Evolutionary conservation across 2,329 filamentous ascomycete species (phyloP), one percentile per base, ranked within the genome.

Genomic region (Fusarium sacchari): DNA sequence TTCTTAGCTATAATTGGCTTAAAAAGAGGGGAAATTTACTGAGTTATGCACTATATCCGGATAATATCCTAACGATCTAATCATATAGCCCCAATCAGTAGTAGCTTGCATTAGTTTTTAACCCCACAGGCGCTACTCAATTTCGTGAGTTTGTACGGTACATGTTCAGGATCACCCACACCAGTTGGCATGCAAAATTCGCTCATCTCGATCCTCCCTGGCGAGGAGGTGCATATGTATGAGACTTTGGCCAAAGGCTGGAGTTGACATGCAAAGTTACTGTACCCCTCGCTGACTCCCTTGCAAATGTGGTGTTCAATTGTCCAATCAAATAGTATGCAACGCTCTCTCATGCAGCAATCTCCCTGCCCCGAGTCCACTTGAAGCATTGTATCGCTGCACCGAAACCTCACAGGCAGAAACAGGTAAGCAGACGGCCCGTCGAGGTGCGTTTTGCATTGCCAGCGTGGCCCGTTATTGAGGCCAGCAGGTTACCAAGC

Each of bases 401-500:
- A 52, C 47, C 46, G 58, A 64, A 50, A 65, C 42, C 52, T 60
- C 32, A 49, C 43, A 50, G 42, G 44, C 52, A 34, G 61, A 26
- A 53, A 36, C 30, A 53, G 60, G 59, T 70, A 67, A 49, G 65
- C 55, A 69, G 67, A 53, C 57, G 63, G 60, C 62, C 75, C 71
- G 69, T 65, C 53, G 37, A 43, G 59, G 64, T 76, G 67, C 68
- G 50, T 76, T 64, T 40, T 71, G 59, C 69, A 60, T 66, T 70
- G 74, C 76, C 76, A 78, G 63, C 74, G 68, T 76, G 76, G 71
- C 71, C 74, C 67, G 56, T 65, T 67, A 69, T 64, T 64, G 66
- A 70, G 76, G 71, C 76, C 76, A 66, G 64, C 75, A 66, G 61
- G 67, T 62, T 64, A 68, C 37, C 49, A 49, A 59, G 43, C 53